Evolutionary conservation across 495 filamentous ascomycete species (phyloP).

Genomic region (Hyphodiscus hymeniophilus): DNA sequence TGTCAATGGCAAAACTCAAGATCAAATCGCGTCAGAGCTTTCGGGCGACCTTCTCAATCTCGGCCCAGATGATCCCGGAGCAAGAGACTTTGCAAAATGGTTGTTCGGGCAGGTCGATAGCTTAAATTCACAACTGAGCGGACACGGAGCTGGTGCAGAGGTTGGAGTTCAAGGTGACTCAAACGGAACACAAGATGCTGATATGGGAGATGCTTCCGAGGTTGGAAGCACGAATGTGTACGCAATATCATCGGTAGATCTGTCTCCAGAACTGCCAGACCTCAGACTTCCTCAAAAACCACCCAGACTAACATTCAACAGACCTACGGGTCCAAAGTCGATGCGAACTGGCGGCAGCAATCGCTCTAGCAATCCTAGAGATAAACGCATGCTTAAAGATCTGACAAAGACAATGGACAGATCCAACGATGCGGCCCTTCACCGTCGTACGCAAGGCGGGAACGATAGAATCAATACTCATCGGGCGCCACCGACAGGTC

Average conservation of each 20-base stretch:
- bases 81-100: conserved; percentile 81
- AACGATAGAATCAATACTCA: conserved; percentile 69
- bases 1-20: conserved; percentile 83
- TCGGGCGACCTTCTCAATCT: conserved; percentile 81
- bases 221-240: conserved; percentile 57
- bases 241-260: conserved; percentile 25
- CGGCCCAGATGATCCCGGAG: conserved; percentile 71
- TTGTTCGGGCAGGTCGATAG: conserved; percentile 74
- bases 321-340: conserved; percentile 89
- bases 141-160: conserved; percentile 2
- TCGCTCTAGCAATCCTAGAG: conserved; percentile 29
- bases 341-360: conserved; percentile 67
- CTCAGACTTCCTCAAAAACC: not conserved
- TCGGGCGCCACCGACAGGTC: conserved; percentile 67
- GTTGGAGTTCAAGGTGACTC: not conserved
- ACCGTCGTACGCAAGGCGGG: conserved; percentile 64
- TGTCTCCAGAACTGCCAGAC: conserved; percentile 24
- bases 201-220: conserved; percentile 57
- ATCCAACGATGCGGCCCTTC: conserved; percentile 60
- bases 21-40: conserved; percentile 82
- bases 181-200: conserved; percentile 38
- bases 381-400: conserved; percentile 79
- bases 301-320: conserved; percentile 27
- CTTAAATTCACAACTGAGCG: conserved; percentile 56
- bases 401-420: conserved; percentile 84